These are phyloP conservation scores for Atractiella rhizophila DNA, from an alignment of 768 basidiomycete genomes.

Conservation along the genomic window DNA sequence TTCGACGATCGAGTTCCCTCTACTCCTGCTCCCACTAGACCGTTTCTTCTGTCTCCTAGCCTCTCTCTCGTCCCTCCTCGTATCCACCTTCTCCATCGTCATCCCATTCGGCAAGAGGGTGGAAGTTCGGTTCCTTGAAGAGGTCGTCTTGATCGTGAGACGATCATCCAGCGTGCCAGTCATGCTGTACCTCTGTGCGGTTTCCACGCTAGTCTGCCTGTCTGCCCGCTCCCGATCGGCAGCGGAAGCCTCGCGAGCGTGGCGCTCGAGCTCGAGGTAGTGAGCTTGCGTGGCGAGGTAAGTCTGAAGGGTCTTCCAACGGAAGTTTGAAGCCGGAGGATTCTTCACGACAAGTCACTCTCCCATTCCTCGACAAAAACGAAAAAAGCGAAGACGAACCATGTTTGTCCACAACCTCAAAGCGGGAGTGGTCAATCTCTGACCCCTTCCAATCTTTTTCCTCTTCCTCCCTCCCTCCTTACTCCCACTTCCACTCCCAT, in stretches of 20 bases:
- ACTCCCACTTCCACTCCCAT: slow-evolving; percentile 3
- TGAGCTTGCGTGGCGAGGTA: slow-evolving; percentile 63
- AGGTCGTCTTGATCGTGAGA: slow-evolving; percentile 30
- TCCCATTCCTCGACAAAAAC: neutral
- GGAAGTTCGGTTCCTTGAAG: slow-evolving; percentile 32
- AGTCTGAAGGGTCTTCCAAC: slow-evolving; percentile 49
- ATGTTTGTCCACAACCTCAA: slow-evolving; percentile 26
- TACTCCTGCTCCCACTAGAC: neutral
- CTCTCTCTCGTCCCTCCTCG: slow-evolving; percentile 25
- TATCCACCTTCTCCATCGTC: slow-evolving; percentile 66
- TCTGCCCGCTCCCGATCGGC: slow-evolving; percentile 29
- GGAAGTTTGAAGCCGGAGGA: slow-evolving; percentile 62
- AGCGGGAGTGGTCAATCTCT: slow-evolving; percentile 19
- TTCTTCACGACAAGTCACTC: slow-evolving; percentile 33
- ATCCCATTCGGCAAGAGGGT: slow-evolving; percentile 61
- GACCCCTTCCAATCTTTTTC: slow-evolving; percentile 16
- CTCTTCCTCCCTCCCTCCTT: slow-evolving; percentile 16
- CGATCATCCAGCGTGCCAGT: neutral
- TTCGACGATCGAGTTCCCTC: neutral
- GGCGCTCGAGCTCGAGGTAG: slow-evolving; percentile 54
- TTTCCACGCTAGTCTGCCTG: slow-evolving; percentile 16
- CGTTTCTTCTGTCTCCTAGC: slow-evolving; percentile 5
- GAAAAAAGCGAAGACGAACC: slow-evolving; percentile 23
- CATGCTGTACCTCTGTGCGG: slow-evolving; percentile 20
- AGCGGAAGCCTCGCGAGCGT: slow-evolving; percentile 50